Base-by-base conservation (phyloP, 495 filamentous ascomycete species). In the Oidiodendron maius region DNA sequence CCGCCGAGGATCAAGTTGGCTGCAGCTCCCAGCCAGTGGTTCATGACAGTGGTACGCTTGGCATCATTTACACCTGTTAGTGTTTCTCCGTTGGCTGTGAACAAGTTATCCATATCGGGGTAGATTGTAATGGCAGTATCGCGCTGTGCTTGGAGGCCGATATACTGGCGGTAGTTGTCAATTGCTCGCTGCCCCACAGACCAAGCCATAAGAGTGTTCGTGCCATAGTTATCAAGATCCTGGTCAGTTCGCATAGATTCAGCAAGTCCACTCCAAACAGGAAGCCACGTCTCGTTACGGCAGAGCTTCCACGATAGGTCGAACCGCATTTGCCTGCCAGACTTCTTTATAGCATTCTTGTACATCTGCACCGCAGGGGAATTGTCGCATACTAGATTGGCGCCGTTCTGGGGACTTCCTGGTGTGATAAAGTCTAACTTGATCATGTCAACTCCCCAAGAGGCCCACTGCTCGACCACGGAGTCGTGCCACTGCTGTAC, bases 401-500 rank as follows among this genome's bases (percentile, higher is more conserved):
- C 60, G 5, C 58, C 55, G 21, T 61, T 59, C 6, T 43, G 30
- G 3, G 58, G 60, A 37, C 44, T 51, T 12, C 60, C 62, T 2
- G 62, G 62, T 3, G 58, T 64, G 15, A 62, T 43, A 41, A 40
- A 64, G 40, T 64, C 62, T 3, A 64, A 43, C 39, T 63, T 64
- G 35, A 64, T 56, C 35, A 64, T 44, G 26, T 61, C 61, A 13
- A 59, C 60, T 9, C 60, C 61, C 56, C 44, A 42, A 34, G 49
- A 18, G 15, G 57, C 54, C 46, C 53, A 61, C 25, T 48, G 52
- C 9, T 52, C 44, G 15, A 65, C 49, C 18, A 63, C 51, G 12
- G 62, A 63, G 32, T 65, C 48, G 34, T 65, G 62, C 56, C 53
- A 65, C 44, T 59, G 41, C 39, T 65, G 62, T 18, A 58, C 53